Conservation (phyloP, 2,329 filamentous ascomycete species). For the Colletotrichum sp. region DNA sequence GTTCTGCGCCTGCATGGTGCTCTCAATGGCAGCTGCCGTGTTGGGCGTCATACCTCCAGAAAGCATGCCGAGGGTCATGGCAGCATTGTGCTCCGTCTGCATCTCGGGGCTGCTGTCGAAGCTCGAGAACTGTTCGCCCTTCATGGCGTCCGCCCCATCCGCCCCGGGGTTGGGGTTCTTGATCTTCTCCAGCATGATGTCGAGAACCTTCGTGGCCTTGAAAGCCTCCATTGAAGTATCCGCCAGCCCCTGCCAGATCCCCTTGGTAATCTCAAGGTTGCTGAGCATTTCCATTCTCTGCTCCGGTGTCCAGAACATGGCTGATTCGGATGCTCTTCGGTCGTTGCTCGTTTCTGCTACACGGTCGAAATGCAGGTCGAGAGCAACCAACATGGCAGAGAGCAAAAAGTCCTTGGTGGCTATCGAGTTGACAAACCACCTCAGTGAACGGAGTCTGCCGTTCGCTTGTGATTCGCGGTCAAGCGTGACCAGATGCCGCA, state of each 20-base stretch:
- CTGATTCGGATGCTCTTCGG: constrained; percentile 46
- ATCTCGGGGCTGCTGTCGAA: constrained; percentile 22
- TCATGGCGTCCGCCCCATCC: not conserved
- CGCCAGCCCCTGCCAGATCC: constrained; percentile 81
- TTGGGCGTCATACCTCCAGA: constrained; percentile 41
- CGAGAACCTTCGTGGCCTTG: constrained; percentile 83
- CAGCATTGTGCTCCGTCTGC: constrained; percentile 45
- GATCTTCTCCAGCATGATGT: constrained; percentile 84
- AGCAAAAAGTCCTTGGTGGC: constrained; percentile 87
- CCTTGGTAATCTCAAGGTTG: constrained; percentile 72
- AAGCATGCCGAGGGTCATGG: constrained; percentile 47
- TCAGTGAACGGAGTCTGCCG: constrained; percentile 74
- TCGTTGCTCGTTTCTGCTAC: constrained; percentile 46
- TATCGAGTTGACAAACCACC: constrained; percentile 80
- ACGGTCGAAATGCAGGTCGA: constrained; percentile 80
- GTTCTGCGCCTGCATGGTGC: constrained; percentile 41
- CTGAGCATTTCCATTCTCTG: constrained; percentile 78
- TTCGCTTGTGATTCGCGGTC: constrained; percentile 75
- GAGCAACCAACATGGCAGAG: constrained; percentile 81
- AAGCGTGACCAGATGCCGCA: constrained; percentile 78
- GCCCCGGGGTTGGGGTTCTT: constrained; percentile 47
- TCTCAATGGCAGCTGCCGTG: constrained; percentile 28
- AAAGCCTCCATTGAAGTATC: constrained; percentile 87
- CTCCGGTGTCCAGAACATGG: constrained; percentile 60
- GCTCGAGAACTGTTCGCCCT: constrained; percentile 30